These are phyloP conservation scores for Agrocybe praecox DNA, from an alignment of 768 basidiomycete genomes.

Conservation along the genomic window DNA sequence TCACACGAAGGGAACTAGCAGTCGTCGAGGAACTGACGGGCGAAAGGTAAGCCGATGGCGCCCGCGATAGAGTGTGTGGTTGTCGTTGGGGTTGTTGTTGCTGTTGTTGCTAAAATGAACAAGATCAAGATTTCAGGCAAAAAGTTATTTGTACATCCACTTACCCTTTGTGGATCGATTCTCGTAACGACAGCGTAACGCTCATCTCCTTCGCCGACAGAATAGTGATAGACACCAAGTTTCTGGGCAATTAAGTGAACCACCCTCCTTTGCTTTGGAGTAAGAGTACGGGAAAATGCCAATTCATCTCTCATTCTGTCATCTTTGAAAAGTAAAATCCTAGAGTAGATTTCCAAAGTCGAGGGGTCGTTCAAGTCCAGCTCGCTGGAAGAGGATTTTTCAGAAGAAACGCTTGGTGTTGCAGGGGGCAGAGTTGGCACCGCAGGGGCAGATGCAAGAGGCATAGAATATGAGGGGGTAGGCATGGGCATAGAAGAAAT, in stretches of 20 bases:
- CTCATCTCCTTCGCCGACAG: conserved; percentile 90
- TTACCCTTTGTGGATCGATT: conserved; percentile 80
- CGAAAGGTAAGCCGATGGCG: conserved; percentile 79
- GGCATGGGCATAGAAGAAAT: conserved; percentile 50
- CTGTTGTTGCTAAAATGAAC: conserved; percentile 34
- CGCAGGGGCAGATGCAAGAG: conserved; percentile 52
- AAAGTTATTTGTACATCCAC: conserved; percentile 26
- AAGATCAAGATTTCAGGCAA: conserved; percentile 6
- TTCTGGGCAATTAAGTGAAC: conserved; percentile 98
- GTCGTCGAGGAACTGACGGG: conserved; percentile 45
- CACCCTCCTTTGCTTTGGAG: conserved; percentile 84
- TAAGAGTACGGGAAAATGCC: conserved; percentile 88
- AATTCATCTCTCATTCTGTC: conserved; percentile 97
- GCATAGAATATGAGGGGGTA: conserved; percentile 43
- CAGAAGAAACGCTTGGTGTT: conserved; percentile 67
- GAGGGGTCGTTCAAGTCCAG: conserved; percentile 95
- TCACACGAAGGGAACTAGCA: conserved; percentile 73
- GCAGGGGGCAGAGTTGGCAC: conserved; percentile 53
- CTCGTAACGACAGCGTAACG: conserved; percentile 94
- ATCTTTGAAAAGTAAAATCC: conserved; percentile 96
- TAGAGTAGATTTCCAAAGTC: conserved; percentile 95
- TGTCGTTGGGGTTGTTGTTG: conserved; percentile 48
- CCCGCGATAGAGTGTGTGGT: conserved; percentile 75
- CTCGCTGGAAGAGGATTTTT: conserved; percentile 68
- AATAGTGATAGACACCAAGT: conserved; percentile 93